Conservation (phyloP, 495 filamentous ascomycete genomes). For the Xylaria scruposa region DNA sequence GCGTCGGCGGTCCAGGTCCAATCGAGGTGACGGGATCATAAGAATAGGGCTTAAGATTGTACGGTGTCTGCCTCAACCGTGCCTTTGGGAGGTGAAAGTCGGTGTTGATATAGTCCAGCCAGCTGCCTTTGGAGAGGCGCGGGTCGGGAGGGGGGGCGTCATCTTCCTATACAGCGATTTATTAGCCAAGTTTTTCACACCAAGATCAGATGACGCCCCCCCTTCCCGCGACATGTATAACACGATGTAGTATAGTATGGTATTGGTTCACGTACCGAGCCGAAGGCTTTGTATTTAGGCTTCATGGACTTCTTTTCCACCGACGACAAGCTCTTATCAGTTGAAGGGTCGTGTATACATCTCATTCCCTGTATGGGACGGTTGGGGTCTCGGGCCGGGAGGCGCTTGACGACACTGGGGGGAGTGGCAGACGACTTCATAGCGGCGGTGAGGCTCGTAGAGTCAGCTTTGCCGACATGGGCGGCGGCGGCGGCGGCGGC, state of each 20-base stretch:
- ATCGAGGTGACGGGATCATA: slow-evolving; percentile 83
- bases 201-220: slow-evolving; percentile 60
- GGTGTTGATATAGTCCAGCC: slow-evolving; percentile 63
- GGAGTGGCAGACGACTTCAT: slow-evolving; percentile 32
- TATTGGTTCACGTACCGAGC: slow-evolving; percentile 61
- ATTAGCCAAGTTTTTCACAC: slow-evolving; percentile 58
- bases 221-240: slow-evolving; percentile 46
- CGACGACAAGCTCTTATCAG: slow-evolving; percentile 57
- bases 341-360: slow-evolving; percentile 76
- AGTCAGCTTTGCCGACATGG: slow-evolving; percentile 39
- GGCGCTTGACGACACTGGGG: slow-evolving; percentile 54
- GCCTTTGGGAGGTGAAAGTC: slow-evolving; percentile 76
- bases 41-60: slow-evolving; percentile 74
- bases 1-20: slow-evolving; percentile 84
- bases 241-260: slow-evolving; percentile 51
- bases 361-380: slow-evolving; percentile 70
- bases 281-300: slow-evolving; percentile 74
- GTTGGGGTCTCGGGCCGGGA: slow-evolving; percentile 66
- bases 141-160: slow-evolving; percentile 76
- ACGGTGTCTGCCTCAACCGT: slow-evolving; percentile 76
- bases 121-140: slow-evolving; percentile 67
- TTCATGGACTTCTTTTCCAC: slow-evolving; percentile 70
- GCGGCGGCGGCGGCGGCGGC: slow-evolving; percentile 37
- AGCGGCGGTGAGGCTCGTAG: slow-evolving; percentile 32
- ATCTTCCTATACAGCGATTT: slow-evolving; percentile 63